Conservation (phyloP, 352 stramenopile species). For the Phytophthora hibernalis region DNA sequence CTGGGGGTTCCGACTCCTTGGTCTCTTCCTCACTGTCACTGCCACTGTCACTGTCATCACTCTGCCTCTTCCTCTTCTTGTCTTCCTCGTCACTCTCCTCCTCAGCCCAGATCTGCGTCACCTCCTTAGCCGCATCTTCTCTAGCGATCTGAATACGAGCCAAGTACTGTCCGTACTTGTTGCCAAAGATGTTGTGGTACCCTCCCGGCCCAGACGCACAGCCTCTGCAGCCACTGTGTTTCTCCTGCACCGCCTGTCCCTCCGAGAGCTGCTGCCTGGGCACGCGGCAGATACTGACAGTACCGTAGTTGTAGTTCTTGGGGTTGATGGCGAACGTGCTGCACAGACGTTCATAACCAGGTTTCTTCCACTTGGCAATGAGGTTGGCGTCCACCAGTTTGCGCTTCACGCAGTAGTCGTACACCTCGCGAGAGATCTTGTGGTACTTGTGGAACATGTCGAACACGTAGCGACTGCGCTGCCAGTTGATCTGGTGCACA, state of each 20-base stretch:
- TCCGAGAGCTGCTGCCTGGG: conserved; percentile 93
- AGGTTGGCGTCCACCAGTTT: conserved; percentile 97
- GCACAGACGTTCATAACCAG: conserved; percentile 98
- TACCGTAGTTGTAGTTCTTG: conserved; percentile 99
- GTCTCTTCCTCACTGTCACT: conserved; percentile 44
- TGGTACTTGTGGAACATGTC: conserved; percentile 99
- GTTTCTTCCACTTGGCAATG: conserved; percentile 99
- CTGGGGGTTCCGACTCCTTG: conserved; percentile 30
- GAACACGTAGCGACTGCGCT: conserved; percentile 98
- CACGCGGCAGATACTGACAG: conserved; percentile 97
- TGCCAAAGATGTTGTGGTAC: conserved; percentile 98
- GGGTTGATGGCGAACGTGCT: conserved; percentile 99
- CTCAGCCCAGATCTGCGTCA: conserved; percentile 61
- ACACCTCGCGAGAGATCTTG: conserved; percentile 95
- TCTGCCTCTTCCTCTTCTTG: conserved; percentile 43
- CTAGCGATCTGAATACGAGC: conserved; percentile 96
- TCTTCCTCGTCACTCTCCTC: conserved; percentile 45
- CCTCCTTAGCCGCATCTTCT: conserved; percentile 59
- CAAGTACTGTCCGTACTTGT: conserved; percentile 99
- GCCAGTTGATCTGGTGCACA: conserved; percentile 99
- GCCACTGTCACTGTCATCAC: conserved; percentile 22
- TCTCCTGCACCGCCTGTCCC: conserved; percentile 90
- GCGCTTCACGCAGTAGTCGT: conserved; percentile 97
- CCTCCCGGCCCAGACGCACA: conserved; percentile 95
- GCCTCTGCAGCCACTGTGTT: conserved; percentile 97